Evolutionary conservation across 2,329 filamentous ascomycete species (phyloP), one percentile per base, ranked within the genome.

Genomic region (Epichloe gansuensis): DNA sequence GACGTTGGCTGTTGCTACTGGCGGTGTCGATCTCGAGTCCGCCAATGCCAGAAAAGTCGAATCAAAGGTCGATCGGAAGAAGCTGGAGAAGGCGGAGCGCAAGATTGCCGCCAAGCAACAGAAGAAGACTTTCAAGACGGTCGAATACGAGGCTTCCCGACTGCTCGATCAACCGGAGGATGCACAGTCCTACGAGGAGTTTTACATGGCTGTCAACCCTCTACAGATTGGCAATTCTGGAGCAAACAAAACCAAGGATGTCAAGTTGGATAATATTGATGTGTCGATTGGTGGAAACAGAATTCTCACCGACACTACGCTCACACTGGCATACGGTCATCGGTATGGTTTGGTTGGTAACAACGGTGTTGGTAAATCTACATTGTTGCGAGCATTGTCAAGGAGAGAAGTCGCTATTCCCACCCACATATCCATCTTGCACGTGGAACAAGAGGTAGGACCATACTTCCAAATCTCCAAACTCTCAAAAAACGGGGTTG

Each of bases 131-230:
- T 96, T 93, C 84, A 97, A 97, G 78, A 95, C 85, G 52, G 93
- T 98, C 60, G 88, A 96, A 70, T 98, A 98, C 68, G 93, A 98
- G 72, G 87, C 93, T 0, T 97, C 93, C 12, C 84, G 83, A 59
- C 75, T 98, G 59, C 81, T 98, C 58, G 85, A 94, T 64, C 81
- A 88, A 68, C 78, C 88, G 4, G 85, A 91, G 61, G 80, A 84
- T 61, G 75, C 90, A 12, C 85, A 95, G 75, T 94, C 89, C 41
- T 98, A 98, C 67, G 93, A 98, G 71, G 93, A 98, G 67, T 97
- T 98, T 72, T 98, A 95, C 79, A 97, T 98, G 93, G 85, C 89
- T 51, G 93, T 98, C 74, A 98, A 98, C 69, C 93, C 93, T 55
- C 78, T 98, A 56, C 91, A 97, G 66, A 64, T 97, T 55, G 91